A percentile compares a stretch with the other conserved stretches of the same genome.
Evolutionary conservation across 306 rosid genomes (phyloP).

Genomic region (Dalbergia oliveri): DNA sequence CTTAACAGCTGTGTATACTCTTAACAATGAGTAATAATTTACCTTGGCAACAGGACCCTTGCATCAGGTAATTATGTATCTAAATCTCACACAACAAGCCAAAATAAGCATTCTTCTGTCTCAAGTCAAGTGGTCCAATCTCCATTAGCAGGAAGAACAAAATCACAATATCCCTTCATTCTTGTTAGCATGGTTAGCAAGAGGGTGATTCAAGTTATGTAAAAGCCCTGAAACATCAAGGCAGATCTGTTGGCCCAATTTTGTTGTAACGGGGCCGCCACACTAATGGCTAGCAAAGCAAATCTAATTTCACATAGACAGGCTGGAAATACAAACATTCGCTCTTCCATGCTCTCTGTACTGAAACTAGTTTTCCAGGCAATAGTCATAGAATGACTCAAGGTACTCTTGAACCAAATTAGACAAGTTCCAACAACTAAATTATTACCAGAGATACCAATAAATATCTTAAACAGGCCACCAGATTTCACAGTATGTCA

Average conservation of each 20-base stretch:
- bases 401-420: conserved; percentile 23
- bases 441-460: conserved; percentile 16
- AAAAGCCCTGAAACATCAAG: conserved; percentile 46
- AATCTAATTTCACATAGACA: conserved; percentile 35
- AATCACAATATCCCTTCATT: conserved; percentile 26
- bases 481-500: conserved; percentile 21
- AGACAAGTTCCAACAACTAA: conserved; percentile 26
- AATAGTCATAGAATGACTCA: conserved; percentile 30
- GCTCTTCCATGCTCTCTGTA: conserved; percentile 21
- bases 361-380: conserved; percentile 33
- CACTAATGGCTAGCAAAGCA: conserved; percentile 33
- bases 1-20: conserved; percentile 30
- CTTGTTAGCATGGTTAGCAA: conserved; percentile 41
- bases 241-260: conserved; percentile 41
- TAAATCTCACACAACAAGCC: conserved; percentile 36
- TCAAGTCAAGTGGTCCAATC: conserved; percentile 36
- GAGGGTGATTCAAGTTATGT: conserved; percentile 38
- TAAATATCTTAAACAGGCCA: conserved; percentile 32
- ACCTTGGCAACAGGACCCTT: conserved; percentile 34
- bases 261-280: conserved; percentile 26
- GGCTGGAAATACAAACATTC: conserved; percentile 37
- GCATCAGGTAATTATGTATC: conserved; percentile 35
- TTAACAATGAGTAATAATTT: conserved; percentile 18
- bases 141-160: conserved; percentile 43
- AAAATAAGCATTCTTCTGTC: conserved; percentile 43